A percentile compares a stretch with the other conserved stretches of the same genome.
These are phyloP conservation scores for Penicillium lividum DNA, from an alignment of 495 filamentous ascomycete species.

Conservation along the genomic window DNA sequence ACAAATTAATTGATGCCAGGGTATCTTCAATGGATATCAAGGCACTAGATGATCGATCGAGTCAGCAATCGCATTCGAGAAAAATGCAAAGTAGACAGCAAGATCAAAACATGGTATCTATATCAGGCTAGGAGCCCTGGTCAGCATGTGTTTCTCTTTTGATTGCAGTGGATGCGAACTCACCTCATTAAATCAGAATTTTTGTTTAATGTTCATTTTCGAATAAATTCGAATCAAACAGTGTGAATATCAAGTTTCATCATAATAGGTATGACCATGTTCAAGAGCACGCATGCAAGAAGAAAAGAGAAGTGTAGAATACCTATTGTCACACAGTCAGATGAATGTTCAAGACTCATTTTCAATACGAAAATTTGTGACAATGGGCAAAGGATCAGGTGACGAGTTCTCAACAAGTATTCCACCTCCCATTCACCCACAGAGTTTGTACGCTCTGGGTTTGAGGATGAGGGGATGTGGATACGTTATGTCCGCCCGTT, in stretches of 20 bases:
- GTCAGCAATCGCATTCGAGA: slow-evolving; percentile 36
- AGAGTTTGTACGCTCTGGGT: slow-evolving; percentile 88
- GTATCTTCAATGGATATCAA: slow-evolving; percentile 1
- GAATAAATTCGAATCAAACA: slow-evolving; percentile 78
- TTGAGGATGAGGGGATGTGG: slow-evolving; percentile 61
- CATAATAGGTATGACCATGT: slow-evolving; percentile 57
- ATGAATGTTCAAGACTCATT: slow-evolving; percentile 9
- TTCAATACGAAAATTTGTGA: slow-evolving; percentile 13
- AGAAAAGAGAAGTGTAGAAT: slow-evolving; percentile 22
- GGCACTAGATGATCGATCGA: slow-evolving; percentile 30
- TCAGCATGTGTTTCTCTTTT: slow-evolving; percentile 39
- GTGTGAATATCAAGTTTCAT: slow-evolving; percentile 92
- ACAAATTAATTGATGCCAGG: slow-evolving; percentile 20
- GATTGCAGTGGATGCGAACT: slow-evolving; percentile 25
- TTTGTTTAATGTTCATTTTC: slow-evolving; percentile 81
- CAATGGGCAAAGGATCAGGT: slow-evolving; percentile 64
- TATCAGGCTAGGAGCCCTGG: slow-evolving; percentile 42
- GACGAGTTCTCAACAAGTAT: slow-evolving; percentile 98
- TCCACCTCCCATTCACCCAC: slow-evolving; percentile 64
- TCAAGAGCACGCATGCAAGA: slow-evolving; percentile 17
- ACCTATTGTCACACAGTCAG: slow-evolving; percentile 33
- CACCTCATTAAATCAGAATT: slow-evolving; percentile 99
- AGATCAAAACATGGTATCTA: slow-evolving; percentile 43
- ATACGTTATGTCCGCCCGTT: slow-evolving; percentile 97
- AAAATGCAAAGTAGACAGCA: slow-evolving; percentile 28